Evolutionary conservation across 306 rosid species (phyloP).

Genomic region (Pyrus bretschneideri): DNA sequence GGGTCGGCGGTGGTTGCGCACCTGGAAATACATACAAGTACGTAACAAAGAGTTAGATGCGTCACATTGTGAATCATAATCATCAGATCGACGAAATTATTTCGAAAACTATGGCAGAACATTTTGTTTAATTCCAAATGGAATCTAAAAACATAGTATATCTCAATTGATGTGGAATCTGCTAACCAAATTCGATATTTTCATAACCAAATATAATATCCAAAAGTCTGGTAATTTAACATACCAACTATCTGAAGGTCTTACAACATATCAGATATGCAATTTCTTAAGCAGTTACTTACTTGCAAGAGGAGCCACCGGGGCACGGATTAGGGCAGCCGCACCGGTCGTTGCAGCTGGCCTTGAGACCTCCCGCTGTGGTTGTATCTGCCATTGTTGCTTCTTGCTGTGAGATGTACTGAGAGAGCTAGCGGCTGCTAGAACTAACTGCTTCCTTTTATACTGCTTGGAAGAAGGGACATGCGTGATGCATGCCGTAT

Average conservation of each 20-base stretch:
- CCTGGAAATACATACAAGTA: not conserved
- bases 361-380: not conserved
- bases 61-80: too few species aligned
- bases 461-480: not conserved
- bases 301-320: constrained; percentile 13
- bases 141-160: too few species aligned
- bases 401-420: not conserved
- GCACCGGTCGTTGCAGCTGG: constrained; percentile 15
- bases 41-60: too few species aligned
- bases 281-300: not conserved
- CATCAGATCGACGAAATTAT: too few species aligned
- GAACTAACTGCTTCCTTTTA: not conserved
- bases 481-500: not conserved
- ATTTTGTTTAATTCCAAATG: too few species aligned
- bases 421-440: not conserved
- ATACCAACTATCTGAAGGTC: too few species aligned
- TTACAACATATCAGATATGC: not conserved
- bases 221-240: too few species aligned
- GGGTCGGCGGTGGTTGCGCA: not conserved
- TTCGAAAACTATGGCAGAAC: too few species aligned
- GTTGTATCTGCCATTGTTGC: not conserved
- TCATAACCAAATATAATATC: too few species aligned
- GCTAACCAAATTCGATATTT: not conserved
- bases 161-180: not conserved
- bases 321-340: constrained; percentile 28